Percentiles rank a stretch among this genome's conserved stretches.
Evolutionary conservation across 2,329 filamentous ascomycete species (phyloP).

Genomic region (Apiospora malaysiana): DNA sequence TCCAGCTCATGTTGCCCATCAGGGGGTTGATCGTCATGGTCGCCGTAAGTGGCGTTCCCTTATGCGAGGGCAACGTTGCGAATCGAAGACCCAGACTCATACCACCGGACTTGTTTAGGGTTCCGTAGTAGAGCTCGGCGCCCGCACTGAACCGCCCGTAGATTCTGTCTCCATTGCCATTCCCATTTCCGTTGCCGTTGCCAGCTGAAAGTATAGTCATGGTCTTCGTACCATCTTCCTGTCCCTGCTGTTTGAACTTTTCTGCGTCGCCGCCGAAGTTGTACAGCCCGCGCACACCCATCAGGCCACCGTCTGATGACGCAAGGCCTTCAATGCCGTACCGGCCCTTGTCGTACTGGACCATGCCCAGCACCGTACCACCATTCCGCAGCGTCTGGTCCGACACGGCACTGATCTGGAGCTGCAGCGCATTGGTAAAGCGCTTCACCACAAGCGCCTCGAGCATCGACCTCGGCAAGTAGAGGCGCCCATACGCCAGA

Average conservation of each 20-base stretch:
- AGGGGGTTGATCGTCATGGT: conserved; percentile 92
- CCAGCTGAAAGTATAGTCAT: conserved; percentile 17
- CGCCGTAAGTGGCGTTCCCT: conserved; percentile 89
- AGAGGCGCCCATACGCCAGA: conserved; percentile 78
- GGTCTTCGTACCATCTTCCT: conserved; percentile 24
- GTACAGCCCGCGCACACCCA: conserved; percentile 88
- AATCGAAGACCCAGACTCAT: conserved; percentile 89
- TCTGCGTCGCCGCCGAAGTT: conserved; percentile 83
- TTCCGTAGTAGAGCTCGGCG: conserved; percentile 93
- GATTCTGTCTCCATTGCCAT: conserved; percentile 61
- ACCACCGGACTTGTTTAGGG: conserved; percentile 91
- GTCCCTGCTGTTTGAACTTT: conserved; percentile 33
- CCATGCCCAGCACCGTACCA: conserved; percentile 73
- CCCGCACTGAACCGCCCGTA: conserved; percentile 89
- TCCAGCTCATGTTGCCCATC: conserved; percentile 91
- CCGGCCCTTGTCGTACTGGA: conserved; percentile 84
- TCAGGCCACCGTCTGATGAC: conserved; percentile 87
- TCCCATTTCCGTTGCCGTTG: conserved; percentile 32
- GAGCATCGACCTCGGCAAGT: conserved; percentile 82
- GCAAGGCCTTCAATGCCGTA: conserved; percentile 91
- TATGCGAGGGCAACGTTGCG: conserved; percentile 80
- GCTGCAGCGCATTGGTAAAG: conserved; percentile 76
- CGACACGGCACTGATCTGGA: conserved; percentile 82
- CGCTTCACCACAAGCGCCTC: conserved; percentile 85
- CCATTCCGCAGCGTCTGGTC: conserved; percentile 74